Conservation (phyloP, 371 early-diverging fungal genomes). For the Apophysomyces ossiformis region DNA sequence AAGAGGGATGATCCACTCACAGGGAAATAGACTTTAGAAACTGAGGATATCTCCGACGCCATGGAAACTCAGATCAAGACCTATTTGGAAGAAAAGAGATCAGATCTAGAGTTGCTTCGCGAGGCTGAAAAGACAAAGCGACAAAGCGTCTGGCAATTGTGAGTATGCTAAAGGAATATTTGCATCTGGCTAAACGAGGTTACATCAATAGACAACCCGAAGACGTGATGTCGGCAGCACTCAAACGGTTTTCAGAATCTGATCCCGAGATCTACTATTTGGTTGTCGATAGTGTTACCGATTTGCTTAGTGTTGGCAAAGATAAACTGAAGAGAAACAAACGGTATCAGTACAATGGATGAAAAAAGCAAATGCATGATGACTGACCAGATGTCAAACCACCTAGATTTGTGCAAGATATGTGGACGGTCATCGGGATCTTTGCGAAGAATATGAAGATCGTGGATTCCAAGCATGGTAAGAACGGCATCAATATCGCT, state of each 20-base stretch:
- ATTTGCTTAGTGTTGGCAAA: slow-evolving; percentile 32
- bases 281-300: slow-evolving; percentile 46
- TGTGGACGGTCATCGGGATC: slow-evolving; percentile 45
- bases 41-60: slow-evolving; percentile 44
- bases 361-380: too few relatives aligned
- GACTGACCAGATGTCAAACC: too few relatives aligned
- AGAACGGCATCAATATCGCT: slow-evolving; percentile 1
- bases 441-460: slow-evolving; percentile 39
- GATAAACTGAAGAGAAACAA: slow-evolving; percentile 24
- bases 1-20: not conserved
- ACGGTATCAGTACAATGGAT: slow-evolving; percentile 14
- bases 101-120: slow-evolving; percentile 57
- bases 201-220: slow-evolving; percentile 38
- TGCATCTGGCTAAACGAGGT: not conserved
- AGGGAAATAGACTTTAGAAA: slow-evolving; percentile 27
- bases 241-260: slow-evolving; percentile 30
- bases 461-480: slow-evolving; percentile 28
- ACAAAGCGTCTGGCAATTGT: slow-evolving; percentile 47
- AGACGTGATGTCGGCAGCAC: slow-evolving; percentile 39
- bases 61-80: slow-evolving; percentile 43
- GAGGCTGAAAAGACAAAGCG: slow-evolving; percentile 42
- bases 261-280: slow-evolving; percentile 50
- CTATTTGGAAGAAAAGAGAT: slow-evolving; percentile 52
- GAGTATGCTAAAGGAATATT: slow-evolving; percentile 12
- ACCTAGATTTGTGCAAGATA: slow-evolving; percentile 36